A percentile compares a stretch with the other conserved stretches of the same genome.
Evolutionary conservation across 176 grass and related monocot species (phyloP).

Genomic region (Lolium multiflorum): DNA sequence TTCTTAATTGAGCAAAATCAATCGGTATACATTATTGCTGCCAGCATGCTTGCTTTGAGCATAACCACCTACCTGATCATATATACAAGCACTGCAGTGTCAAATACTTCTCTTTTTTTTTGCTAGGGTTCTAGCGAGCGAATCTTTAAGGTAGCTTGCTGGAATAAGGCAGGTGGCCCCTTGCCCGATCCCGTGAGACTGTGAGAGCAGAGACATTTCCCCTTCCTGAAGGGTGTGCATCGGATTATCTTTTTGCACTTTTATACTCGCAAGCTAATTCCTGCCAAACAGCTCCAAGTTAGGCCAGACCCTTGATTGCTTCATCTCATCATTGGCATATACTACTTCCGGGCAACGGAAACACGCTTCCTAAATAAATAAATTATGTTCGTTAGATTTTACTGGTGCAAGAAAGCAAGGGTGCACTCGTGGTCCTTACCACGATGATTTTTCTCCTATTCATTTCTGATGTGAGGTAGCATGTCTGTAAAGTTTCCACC

Average conservation of each 20-base stretch:
- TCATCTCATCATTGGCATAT: conserved; percentile 12
- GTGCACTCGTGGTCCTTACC: too few relatives aligned
- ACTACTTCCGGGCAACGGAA: conserved; percentile 16
- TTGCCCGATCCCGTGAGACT: not conserved
- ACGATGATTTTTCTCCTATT: too few relatives aligned
- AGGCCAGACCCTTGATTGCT: conserved; percentile 21
- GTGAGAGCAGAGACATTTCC: not conserved
- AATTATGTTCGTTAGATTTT: not conserved
- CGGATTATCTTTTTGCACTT: not conserved
- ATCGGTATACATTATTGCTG: not conserved
- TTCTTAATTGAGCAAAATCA: not conserved
- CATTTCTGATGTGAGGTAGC: not conserved
- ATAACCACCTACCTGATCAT: conserved; percentile 17
- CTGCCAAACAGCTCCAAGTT: conserved; percentile 33
- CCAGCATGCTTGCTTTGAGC: conserved; percentile 11
- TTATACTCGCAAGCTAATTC: not conserved
- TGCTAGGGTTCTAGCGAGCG: not conserved
- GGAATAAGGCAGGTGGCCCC: conserved; percentile 15
- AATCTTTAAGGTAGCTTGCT: conserved; percentile 35
- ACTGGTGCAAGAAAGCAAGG: not conserved
- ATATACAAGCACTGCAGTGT: not conserved
- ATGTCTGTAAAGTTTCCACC: not conserved
- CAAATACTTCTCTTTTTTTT: not conserved
- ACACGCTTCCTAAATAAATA: not conserved
- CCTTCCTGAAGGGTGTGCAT: not conserved